Evolutionary conservation across 805 yeast genomes (phyloP).

Genomic region (Yarrowia sp.): DNA sequence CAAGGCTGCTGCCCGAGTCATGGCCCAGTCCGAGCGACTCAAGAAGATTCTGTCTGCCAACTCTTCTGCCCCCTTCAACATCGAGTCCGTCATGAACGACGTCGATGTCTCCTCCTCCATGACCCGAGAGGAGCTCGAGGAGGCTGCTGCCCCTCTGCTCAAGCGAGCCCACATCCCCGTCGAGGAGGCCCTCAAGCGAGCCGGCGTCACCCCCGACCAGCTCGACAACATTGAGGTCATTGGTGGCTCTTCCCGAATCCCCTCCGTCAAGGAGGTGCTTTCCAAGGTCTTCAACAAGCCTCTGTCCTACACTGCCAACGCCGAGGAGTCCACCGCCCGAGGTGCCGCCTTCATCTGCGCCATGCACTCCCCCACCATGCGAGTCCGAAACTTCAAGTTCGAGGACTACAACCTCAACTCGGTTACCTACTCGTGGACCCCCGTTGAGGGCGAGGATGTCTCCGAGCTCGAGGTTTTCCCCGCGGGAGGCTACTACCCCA

Average conservation of each 20-base stretch:
- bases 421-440: slow-evolving; percentile 94
- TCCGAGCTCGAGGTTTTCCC: slow-evolving; percentile 97
- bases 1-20: slow-evolving; percentile 92
- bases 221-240: slow-evolving; percentile 91
- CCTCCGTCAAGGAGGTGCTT: slow-evolving; percentile 83
- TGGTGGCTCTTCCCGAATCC: slow-evolving; percentile 99
- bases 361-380: slow-evolving; percentile 96
- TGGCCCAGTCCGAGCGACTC: slow-evolving; percentile 88
- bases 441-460: slow-evolving; percentile 87
- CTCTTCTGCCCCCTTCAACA: slow-evolving; percentile 89
- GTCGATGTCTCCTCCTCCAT: slow-evolving; percentile 90
- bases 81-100: slow-evolving; percentile 97
- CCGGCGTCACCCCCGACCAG: slow-evolving; percentile 74
- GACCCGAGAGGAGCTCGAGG: slow-evolving; percentile 92
- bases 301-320: slow-evolving; percentile 93
- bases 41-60: slow-evolving; percentile 98
- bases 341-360: slow-evolving; percentile 99
- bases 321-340: slow-evolving; percentile 98
- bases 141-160: slow-evolving; percentile 80
- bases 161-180: slow-evolving; percentile 78
- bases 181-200: slow-evolving; percentile 79
- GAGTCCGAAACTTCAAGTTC: slow-evolving; percentile 98
- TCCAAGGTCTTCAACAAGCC: slow-evolving; percentile 81
- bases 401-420: slow-evolving; percentile 93
- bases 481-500: slow-evolving; percentile 88